Conservation (phyloP, 495 filamentous ascomycete genomes). For the Lepidopterella palustris region DNA sequence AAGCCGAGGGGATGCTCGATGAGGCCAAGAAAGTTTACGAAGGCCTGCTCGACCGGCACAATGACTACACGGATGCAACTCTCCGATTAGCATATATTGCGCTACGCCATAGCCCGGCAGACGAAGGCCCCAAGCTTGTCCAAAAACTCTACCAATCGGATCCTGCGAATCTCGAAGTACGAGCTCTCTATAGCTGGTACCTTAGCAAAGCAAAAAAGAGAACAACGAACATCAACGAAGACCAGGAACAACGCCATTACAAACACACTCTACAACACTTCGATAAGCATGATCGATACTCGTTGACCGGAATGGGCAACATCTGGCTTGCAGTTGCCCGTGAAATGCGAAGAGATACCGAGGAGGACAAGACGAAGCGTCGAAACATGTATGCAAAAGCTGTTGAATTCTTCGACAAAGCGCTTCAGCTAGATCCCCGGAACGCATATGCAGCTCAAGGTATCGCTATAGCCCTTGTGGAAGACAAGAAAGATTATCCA, state of each 20-base stretch:
- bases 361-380: constrained; percentile 82
- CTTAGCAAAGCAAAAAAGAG: constrained; percentile 70
- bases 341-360: constrained; percentile 87
- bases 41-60: constrained; percentile 69
- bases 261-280: constrained; percentile 91
- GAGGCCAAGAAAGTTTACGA: constrained; percentile 85
- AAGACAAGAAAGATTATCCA: constrained; percentile 83
- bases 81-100: constrained; percentile 84
- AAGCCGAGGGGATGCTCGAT: constrained; percentile 71
- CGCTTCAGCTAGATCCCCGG: constrained; percentile 79
- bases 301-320: constrained; percentile 94
- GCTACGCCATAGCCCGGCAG: constrained; percentile 71
- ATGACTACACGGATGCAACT: constrained; percentile 84
- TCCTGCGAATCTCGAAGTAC: constrained; percentile 77
- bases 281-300: constrained; percentile 95
- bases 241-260: constrained; percentile 85
- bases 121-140: constrained; percentile 80
- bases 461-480: constrained; percentile 84
- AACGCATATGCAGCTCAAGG: constrained; percentile 97
- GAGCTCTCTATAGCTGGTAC: constrained; percentile 91
- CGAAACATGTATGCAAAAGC: constrained; percentile 79
- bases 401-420: constrained; percentile 98
- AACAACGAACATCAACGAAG: constrained; percentile 72
- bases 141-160: constrained; percentile 73
- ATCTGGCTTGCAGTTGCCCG: constrained; percentile 76